Evolutionary conservation across 2,329 filamentous ascomycete species (phyloP).

Genomic region (Hypoxylon sp.): DNA sequence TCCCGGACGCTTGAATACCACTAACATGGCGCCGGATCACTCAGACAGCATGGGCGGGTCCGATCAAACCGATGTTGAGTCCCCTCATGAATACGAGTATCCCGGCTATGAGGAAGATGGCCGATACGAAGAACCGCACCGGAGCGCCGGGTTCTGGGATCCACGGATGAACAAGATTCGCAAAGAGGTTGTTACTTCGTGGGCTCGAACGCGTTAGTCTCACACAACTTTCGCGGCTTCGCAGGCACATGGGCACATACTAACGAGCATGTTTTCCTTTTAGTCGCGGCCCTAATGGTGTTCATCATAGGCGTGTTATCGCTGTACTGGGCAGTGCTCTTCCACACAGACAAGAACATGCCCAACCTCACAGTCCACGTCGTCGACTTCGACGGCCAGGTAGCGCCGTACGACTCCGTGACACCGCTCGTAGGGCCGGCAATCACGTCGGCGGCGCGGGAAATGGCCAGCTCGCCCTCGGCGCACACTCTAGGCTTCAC

Average conservation of each 20-base stretch:
- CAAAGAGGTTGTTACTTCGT: conserved; percentile 41
- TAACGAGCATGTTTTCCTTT: conserved; percentile 3
- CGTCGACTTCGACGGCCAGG: conserved; percentile 74
- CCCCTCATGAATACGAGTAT: conserved; percentile 33
- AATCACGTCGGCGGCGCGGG: conserved; percentile 62
- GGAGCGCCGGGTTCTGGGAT: conserved; percentile 50
- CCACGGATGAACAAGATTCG: conserved; percentile 45
- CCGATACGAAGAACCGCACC: conserved; percentile 40
- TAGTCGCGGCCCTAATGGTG: conserved; percentile 65
- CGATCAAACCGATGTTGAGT: conserved; percentile 17
- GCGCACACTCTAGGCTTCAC: conserved; percentile 65
- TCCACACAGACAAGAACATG: conserved; percentile 64
- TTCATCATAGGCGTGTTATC: conserved; percentile 71
- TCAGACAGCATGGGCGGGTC: conserved; percentile 20
- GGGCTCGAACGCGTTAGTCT: conserved; percentile 46
- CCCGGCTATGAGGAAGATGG: conserved; percentile 23
- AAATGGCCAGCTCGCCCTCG: conserved; percentile 58
- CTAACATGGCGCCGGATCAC: conserved; percentile 5
- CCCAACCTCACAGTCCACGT: conserved; percentile 68
- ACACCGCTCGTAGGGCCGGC: conserved; percentile 70
- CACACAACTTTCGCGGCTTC: conserved; percentile 2
- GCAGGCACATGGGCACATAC: background rate
- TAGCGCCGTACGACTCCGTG: conserved; percentile 65
- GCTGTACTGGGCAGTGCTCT: conserved; percentile 74
- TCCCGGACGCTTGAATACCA: conserved; percentile 1